phyloP scores from a whole-genome alignment of 352 stramenopile species.

The Pythium aquatile region DNA sequence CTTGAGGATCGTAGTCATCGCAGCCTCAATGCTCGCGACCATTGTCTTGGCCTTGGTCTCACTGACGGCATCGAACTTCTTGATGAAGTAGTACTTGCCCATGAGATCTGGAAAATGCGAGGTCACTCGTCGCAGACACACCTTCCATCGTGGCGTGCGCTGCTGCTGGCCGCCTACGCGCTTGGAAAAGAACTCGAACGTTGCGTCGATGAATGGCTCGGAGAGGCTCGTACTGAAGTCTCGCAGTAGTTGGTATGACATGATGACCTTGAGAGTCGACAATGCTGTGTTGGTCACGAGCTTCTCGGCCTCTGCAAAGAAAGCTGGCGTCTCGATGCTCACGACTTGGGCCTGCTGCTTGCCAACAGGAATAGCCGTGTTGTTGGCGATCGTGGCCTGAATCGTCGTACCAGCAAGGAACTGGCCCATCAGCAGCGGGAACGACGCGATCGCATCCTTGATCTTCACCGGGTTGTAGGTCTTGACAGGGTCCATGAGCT shows the following conservation, averaged over 20 bases:
- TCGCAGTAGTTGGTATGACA: constrained; percentile 59
- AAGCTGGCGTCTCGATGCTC: constrained; percentile 59
- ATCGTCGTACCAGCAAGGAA: constrained; percentile 56
- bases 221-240: constrained; percentile 39
- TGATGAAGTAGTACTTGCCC: constrained; percentile 90
- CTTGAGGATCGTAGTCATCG: constrained; percentile 72
- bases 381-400: constrained; percentile 28
- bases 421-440: constrained; percentile 53
- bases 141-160: constrained; percentile 89
- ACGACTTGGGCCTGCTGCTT: constrained; percentile 27
- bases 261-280: constrained; percentile 43
- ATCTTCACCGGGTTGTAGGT: constrained; percentile 91
- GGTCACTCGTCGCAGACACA: constrained; percentile 67
- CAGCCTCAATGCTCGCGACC: constrained; percentile 80
- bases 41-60: constrained; percentile 83
- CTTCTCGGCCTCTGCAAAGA: constrained; percentile 51
- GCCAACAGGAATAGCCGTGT: constrained; percentile 20
- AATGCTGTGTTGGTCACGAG: constrained; percentile 45
- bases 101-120: constrained; percentile 57
- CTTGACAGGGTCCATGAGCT: constrained; percentile 81
- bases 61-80: constrained; percentile 84
- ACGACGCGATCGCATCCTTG: constrained; percentile 37
- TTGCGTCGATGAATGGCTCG: constrained; percentile 80
- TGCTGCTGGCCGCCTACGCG: constrained; percentile 80
- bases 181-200: constrained; percentile 88